Percentiles rank a stretch among this genome's conserved stretches.
These are phyloP conservation scores for Trichoderma harzianum DNA, from an alignment of 2,329 filamentous ascomycete genomes.

Conservation along the genomic window DNA sequence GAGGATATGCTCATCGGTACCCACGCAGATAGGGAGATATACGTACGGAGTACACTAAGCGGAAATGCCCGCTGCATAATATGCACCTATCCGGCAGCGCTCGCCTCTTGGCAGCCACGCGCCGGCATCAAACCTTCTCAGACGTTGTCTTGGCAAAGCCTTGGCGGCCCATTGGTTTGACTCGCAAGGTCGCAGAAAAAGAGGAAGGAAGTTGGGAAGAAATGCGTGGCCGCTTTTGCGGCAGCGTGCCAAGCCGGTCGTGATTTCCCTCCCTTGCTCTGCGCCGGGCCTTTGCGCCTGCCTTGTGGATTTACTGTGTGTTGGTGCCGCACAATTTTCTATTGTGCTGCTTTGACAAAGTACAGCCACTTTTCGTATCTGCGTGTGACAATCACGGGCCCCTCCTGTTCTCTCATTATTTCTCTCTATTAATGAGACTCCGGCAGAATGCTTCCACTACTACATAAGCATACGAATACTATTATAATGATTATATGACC, in stretches of 20 bases:
- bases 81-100: background rate
- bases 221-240: slow-evolving; percentile 2
- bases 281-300: background rate
- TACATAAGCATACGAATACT: background rate
- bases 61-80: background rate
- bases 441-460: too few species aligned
- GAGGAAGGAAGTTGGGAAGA: background rate
- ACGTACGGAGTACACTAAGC: background rate
- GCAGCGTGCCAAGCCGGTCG: slow-evolving; percentile 1
- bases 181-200: background rate
- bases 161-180: slow-evolving; percentile 11
- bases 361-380: too few species aligned
- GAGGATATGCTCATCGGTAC: background rate
- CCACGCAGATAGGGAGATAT: background rate
- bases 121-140: slow-evolving; percentile 1
- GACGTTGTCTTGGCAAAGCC: slow-evolving; percentile 11
- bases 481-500: background rate
- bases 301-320: background rate
- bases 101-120: slow-evolving; percentile 2
- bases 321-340: background rate
- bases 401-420: too few species aligned
- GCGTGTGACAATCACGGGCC: background rate
- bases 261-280: background rate
- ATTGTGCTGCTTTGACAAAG: background rate
- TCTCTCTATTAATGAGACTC: too few species aligned